Percentiles rank a stretch among this genome's conserved stretches.
These are phyloP conservation scores for Eleusine indica DNA, from an alignment of 176 grass and related monocot species.

Conservation along the genomic window DNA sequence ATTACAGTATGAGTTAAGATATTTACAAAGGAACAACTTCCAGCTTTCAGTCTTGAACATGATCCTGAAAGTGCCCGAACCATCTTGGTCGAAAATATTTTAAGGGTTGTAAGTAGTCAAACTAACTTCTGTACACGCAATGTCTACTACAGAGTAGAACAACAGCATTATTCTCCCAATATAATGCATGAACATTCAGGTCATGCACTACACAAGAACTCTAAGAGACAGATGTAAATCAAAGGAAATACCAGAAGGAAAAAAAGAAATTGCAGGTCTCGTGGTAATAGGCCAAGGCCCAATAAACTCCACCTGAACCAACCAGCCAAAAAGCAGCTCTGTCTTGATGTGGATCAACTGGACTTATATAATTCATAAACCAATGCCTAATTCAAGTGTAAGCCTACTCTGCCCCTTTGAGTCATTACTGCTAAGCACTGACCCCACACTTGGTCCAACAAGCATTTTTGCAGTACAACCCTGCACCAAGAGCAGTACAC, in stretches of 20 bases:
- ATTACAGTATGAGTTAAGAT: background rate
- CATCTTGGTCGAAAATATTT: background rate
- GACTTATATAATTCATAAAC: background rate
- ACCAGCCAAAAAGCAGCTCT: background rate
- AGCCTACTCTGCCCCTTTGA: background rate
- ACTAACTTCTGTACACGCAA: background rate
- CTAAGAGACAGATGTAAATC: background rate
- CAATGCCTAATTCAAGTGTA: background rate
- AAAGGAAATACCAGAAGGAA: conserved; percentile 7
- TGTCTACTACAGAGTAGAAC: too few relatives aligned
- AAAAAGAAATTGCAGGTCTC: background rate
- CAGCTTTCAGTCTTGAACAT: background rate
- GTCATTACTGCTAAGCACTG: background rate
- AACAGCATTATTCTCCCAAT: background rate
- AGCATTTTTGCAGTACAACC: background rate
- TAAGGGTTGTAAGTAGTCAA: background rate
- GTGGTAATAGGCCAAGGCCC: background rate
- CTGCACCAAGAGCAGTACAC: background rate
- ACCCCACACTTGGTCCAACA: conserved; percentile 4
- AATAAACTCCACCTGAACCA: background rate
- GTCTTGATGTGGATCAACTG: background rate
- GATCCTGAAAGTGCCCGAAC: background rate
- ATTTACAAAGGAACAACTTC: background rate
- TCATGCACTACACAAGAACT: background rate
- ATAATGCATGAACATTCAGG: background rate